Conservation (phyloP, 192 early-diverging fungal species). For the Coemansia sp. region DNA sequence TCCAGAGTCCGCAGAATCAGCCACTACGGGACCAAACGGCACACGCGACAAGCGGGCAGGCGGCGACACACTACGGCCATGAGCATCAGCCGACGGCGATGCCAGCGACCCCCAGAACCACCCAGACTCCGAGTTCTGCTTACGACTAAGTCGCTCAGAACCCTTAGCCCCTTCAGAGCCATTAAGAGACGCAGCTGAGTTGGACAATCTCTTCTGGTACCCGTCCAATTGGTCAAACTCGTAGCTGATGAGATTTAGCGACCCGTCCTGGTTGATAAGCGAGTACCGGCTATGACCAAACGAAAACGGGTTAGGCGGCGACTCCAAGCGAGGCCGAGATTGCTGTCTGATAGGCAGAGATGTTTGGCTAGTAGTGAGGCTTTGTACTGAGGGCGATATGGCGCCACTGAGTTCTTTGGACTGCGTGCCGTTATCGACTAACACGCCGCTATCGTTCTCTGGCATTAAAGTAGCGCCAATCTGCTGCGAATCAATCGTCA, state of each 20-base stretch:
- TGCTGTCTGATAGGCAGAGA: slow-evolving; percentile 18
- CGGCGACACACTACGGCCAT: slow-evolving; percentile 8
- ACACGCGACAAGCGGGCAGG: not conserved
- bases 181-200: slow-evolving; percentile 12
- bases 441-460: slow-evolving; percentile 47
- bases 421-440: slow-evolving; percentile 12
- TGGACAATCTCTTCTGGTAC: slow-evolving; percentile 47
- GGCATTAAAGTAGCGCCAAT: slow-evolving; percentile 5
- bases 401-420: not conserved
- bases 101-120: slow-evolving; percentile 35
- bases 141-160: slow-evolving; percentile 28
- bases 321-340: slow-evolving; percentile 6
- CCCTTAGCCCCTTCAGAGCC: slow-evolving; percentile 10
- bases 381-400: slow-evolving; percentile 4
- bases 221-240: slow-evolving; percentile 53
- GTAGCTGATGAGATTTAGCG: slow-evolving; percentile 44
- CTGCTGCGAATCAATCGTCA: slow-evolving; percentile 13
- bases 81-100: slow-evolving; percentile 11
- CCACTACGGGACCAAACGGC: not conserved
- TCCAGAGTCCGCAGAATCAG: not conserved
- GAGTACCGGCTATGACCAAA: slow-evolving; percentile 55
- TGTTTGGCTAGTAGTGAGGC: slow-evolving; percentile 22
- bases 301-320: slow-evolving; percentile 47
- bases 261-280: slow-evolving; percentile 54
- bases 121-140: slow-evolving; percentile 21